Evolutionary conservation across 2,329 filamentous ascomycete species (phyloP), one percentile per base, ranked within the genome.

Genomic region (Colletotrichum echinochloae): DNA sequence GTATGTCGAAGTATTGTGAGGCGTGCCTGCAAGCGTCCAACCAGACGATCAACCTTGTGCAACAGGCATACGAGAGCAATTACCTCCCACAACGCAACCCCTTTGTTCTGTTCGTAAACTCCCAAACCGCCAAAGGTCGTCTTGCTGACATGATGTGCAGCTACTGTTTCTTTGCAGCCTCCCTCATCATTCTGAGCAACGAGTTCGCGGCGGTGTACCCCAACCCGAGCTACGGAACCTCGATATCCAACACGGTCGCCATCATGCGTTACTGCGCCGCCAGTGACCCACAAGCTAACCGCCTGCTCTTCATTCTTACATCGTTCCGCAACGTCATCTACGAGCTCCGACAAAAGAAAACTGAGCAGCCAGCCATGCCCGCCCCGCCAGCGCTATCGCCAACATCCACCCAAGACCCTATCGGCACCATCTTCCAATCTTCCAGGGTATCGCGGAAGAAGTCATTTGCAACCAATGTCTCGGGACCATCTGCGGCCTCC

Each of bases 101-200:
- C 0, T 88, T 89, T 70, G 80, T 88, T 62, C 83, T 89, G 88
- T 89, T 77, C 80, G 87, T 78, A 23, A 14, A 2, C 44, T 44
- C 7, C 56, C 52, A 59, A 26, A 28, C 4, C 28, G 3, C 9
- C 41, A 28, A 62, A 16, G 23, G 2, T 7, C 14, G 12, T 46
- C n/a, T 18, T 54, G 23, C 72, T 75, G 37, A 77, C 70, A 59
- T 18, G 0, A 2, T 20, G 2, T 12, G 23, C 35, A 90, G 88
- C 73, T 85, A 89, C 74, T 88, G 87, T 64, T 80, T 90, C 48
- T 89, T 89, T 71, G 81, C 87, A 6, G 85, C 88, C 1, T 81
- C 84, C 0, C 80, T 90, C 2, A 81, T 89, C 39, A 80, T 89
- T 4, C 77, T 89, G 54, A 87, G 86, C 73, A 90, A 89, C 74